These are phyloP conservation scores for Phanerodontia chrysosporium DNA, from an alignment of 768 basidiomycete genomes.

Conservation along the genomic window DNA sequence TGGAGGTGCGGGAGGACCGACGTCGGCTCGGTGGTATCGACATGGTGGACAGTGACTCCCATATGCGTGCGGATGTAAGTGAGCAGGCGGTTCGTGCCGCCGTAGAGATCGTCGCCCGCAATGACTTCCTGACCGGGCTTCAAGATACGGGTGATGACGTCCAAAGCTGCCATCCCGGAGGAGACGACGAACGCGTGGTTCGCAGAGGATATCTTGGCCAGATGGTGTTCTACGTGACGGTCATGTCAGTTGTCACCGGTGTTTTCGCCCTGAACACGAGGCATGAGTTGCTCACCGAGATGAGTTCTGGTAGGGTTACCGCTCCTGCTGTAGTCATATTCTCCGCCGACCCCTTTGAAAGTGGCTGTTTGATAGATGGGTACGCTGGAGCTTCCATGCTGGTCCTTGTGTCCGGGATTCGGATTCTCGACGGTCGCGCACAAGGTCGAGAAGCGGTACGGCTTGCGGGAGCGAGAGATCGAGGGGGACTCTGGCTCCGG, in stretches of 20 bases:
- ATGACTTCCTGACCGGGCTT: slow-evolving; percentile 96
- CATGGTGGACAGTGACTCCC: slow-evolving; percentile 87
- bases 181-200: slow-evolving; percentile 87
- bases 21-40: slow-evolving; percentile 81
- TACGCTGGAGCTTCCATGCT: slow-evolving; percentile 89
- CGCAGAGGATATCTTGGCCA: slow-evolving; percentile 95
- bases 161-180: slow-evolving; percentile 97
- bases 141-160: slow-evolving; percentile 88
- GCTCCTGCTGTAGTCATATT: slow-evolving; percentile 92
- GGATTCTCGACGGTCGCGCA: slow-evolving; percentile 93
- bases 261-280: no score
- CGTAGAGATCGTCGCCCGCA: slow-evolving; percentile 96
- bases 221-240: slow-evolving; percentile 74
- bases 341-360: slow-evolving; percentile 88
- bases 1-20: slow-evolving; percentile 60
- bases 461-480: slow-evolving; percentile 53
- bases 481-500: slow-evolving; percentile 77
- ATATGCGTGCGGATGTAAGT: slow-evolving; percentile 83
- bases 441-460: slow-evolving; percentile 85
- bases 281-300: slow-evolving; percentile 57
- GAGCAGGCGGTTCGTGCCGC: slow-evolving; percentile 94
- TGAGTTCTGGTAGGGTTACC: slow-evolving; percentile 97
- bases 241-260: neutral
- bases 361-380: slow-evolving; percentile 99
- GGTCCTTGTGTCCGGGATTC: slow-evolving; percentile 88